Base-by-base conservation (phyloP, 2,329 filamentous ascomycete genomes). In the Volutella citrinella region DNA sequence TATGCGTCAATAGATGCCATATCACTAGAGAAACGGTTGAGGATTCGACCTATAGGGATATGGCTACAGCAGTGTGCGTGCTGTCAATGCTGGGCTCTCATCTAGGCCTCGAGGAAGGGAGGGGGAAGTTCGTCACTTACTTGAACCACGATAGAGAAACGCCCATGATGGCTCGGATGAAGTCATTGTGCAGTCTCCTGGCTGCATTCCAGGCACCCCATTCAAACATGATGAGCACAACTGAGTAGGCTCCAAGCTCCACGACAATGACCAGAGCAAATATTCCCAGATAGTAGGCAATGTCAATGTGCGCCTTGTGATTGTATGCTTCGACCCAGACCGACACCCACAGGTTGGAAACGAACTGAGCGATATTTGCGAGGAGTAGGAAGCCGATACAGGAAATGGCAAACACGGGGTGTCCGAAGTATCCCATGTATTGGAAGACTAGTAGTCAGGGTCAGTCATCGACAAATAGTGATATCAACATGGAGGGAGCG, bases 101-200 rank as follows among this genome's bases (percentile, higher is more conserved):
- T n/a, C n/a, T n/a, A n/a, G n/a, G n/a, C n/a, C n/a, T n/a, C n/a
- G n/a, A n/a, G n/a, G n/a, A n/a, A n/a, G n/a, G n/a, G n/a, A n/a
- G n/a, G n/a, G n/a, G n/a, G n/a, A n/a, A n/a, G n/a, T n/a, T n/a
- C n/a, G n/a, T n/a, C n/a, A n/a, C n/a, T n/a, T n/a, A n/a, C 49
- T 76, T 74, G 46, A 74, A 78, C 75, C 75, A 80, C 5, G 70
- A 67, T 9, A 79, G 59, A 2, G 76, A 70, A 5, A 75, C 76
- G 16, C 63, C 60, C 58, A 80, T 63, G 13, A 79, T 60, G 13
- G 72, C 66, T 10, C 58, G 60, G 27, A 78, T 69, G 32, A 79
- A 70, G 31, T 67, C 65, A 11, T 63, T 62, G 55, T 80, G 76
- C 26, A 79, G 64, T 20, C 56, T 64, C 19, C 65, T 64, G 1